Evolutionary conservation across 495 filamentous ascomycete species (phyloP).

Genomic region (Penicillium diatomitis): DNA sequence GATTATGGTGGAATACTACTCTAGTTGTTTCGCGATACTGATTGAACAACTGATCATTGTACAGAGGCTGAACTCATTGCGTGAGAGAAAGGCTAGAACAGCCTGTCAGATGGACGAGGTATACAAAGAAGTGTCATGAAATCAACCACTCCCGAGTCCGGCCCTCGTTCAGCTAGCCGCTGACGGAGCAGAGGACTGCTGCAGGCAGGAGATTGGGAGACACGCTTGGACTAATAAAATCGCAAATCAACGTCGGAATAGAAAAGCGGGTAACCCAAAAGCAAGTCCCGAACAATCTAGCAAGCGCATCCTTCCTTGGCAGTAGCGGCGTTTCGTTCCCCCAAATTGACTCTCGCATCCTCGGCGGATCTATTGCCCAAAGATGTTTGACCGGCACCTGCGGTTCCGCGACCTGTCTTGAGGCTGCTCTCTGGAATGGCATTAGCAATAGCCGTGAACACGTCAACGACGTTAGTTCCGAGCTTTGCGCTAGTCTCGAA

Average conservation of each 20-base stretch:
- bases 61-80: no score
- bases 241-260: neutral
- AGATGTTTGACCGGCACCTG: conserved; percentile 44
- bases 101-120: no score
- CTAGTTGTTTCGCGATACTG: neutral
- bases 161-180: no score
- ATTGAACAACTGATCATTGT: no score
- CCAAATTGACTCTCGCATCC: conserved; percentile 37
- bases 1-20: no score
- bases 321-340: conserved; percentile 36
- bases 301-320: conserved; percentile 94
- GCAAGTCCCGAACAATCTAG: conserved; percentile 27
- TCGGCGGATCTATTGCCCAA: conserved; percentile 32
- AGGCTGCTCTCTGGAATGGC: conserved; percentile 92
- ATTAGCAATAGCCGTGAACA: conserved; percentile 97
- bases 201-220: conserved; percentile 1
- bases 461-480: conserved; percentile 83
- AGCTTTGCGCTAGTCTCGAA: conserved; percentile 98
- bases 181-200: no score
- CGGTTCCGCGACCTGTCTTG: conserved; percentile 69
- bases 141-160: no score
- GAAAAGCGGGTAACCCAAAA: no score
- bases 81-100: no score
- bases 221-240: conserved; percentile 18
- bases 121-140: no score